Base-by-base conservation (phyloP, 2,329 filamentous ascomycete species). In the Allantophomopsis lycopodina region DNA sequence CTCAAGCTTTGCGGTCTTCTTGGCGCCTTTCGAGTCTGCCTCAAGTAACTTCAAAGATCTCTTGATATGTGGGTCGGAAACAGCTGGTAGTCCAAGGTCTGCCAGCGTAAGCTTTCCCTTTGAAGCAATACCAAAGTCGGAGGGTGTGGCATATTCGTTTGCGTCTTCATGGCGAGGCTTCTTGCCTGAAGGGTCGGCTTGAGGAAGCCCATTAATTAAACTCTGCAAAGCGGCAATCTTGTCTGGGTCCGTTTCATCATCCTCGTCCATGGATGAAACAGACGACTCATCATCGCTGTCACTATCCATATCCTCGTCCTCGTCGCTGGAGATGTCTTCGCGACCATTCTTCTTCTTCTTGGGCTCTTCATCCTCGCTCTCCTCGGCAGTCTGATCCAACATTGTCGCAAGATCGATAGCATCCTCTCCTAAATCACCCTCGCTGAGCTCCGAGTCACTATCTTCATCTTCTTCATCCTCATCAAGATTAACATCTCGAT, bases 281-380 rank as follows among this genome's bases (percentile, higher is more conserved):
- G 50, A 71, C 3, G 70, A 69, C 7, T 69, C 66, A 13, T 71
- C 66, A 4, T 66, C 64, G 18, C 68, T 66, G 17, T 71, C 69
- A 17, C 66, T 66, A n/a, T 63, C 69, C 4, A 68, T 63, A 35
- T 66, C 63, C 5, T 63, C 57, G 14, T 70, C 67, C 31, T 67
- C 66, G 43, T 79, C 78, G 36, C 68, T 32, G 44, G 35, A 42
- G 21, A 43, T 51, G 43, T 57, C 54, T 37, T 40, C 42, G 33
- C 61, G 50, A 63, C 46, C 71, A 73, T 55, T 94, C 88, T 52
- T 91, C 79, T 52, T n/a, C n/a, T n/a, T 94, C 88, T 51, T 84
- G 91, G 47, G 84, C 79, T 3, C 86, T 84, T 89, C 88, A 52
- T 93, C 85, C 55, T 79, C 74, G 49, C 71, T 76, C 48, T 79